phyloP scores from a whole-genome alignment of 2,329 filamentous ascomycete genomes.

The Talaromyces sp. region DNA sequence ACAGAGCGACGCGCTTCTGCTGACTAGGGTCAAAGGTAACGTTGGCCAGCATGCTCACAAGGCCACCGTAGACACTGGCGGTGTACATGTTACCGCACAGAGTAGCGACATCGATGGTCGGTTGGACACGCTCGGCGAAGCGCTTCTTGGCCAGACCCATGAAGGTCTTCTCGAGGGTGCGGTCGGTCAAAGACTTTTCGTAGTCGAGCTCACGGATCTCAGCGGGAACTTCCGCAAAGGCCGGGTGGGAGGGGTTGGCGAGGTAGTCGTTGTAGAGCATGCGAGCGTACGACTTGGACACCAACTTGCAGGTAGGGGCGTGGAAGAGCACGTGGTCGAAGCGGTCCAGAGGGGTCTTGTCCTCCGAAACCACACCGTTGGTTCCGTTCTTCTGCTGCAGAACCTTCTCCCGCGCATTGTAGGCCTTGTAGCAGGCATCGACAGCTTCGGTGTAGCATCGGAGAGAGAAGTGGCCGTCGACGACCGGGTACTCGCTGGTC shows the following conservation, averaged over 20 bases:
- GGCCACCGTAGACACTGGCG: slow-evolving; percentile 54
- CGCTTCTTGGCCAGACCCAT: slow-evolving; percentile 79
- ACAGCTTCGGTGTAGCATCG: slow-evolving; percentile 78
- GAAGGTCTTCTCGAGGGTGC: slow-evolving; percentile 80
- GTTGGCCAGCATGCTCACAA: slow-evolving; percentile 58
- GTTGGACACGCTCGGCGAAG: slow-evolving; percentile 71
- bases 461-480: slow-evolving; percentile 78
- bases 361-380: slow-evolving; percentile 43
- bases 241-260: slow-evolving; percentile 59
- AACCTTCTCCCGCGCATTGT: slow-evolving; percentile 66
- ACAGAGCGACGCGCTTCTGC: slow-evolving; percentile 69
- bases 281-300: slow-evolving; percentile 78
- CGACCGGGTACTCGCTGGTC: slow-evolving; percentile 80
- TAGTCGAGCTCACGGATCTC: slow-evolving; percentile 76
- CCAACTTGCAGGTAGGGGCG: slow-evolving; percentile 80
- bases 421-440: slow-evolving; percentile 75
- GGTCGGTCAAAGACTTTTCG: slow-evolving; percentile 72
- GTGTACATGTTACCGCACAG: slow-evolving; percentile 65
- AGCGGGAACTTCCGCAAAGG: slow-evolving; percentile 68
- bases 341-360: slow-evolving; percentile 65
- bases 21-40: slow-evolving; percentile 58
- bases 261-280: slow-evolving; percentile 84
- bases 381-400: slow-evolving; percentile 46
- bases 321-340: slow-evolving; percentile 84
- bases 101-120: slow-evolving; percentile 69